Base-by-base conservation (phyloP, 306 rosid species). In the Casuarina glauca region DNA sequence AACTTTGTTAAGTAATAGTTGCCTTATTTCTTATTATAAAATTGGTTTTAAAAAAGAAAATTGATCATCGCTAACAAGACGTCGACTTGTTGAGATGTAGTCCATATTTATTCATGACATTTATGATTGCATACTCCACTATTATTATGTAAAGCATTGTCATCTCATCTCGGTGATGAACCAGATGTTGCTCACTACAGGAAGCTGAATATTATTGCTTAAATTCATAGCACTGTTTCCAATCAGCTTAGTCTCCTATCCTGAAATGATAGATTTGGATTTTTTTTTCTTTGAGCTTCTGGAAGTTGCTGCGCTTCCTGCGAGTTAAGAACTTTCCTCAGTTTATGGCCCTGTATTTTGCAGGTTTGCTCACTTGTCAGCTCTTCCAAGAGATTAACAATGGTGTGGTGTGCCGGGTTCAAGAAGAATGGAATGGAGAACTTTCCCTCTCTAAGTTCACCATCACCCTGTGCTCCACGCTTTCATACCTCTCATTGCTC, bases 271-370 rank as follows among this genome's bases (percentile, higher is more conserved):
- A 36, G 20, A 87, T 80, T 50, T 87, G 88, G 57, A 88, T 38
- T 44, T 85, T 88, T 6, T 83, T 90, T 20, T 20, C 26, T 20
- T 20, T 20, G 26, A 20, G 26, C 26, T 20, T 20, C 26, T 20
- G 26, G 26, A 6, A 15, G 46, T 85, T 87, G 44, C 87, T 66
- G 32, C 20, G 42, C 42, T 16, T 73, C 77, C 87, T 80, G 75
- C 6, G 75, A n/a, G 75, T 39, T 2, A 74, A 41, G 19, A 81
- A 91, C 84, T 86, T 91, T 16, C 93, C 93, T 88, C 87, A 89
- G 32, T 42, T 81, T 84, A 89, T 11, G 88, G 74, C 26, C 73
- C 77, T 80, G 54, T 79, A 91, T 72, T 77, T 89, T 6, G 85
- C 20, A n/a, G 87, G 90, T 70, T 53, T 39, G 36, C 48, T 73